A percentile compares a stretch with the other conserved stretches of the same genome.
phyloP scores from a whole-genome alignment of 192 early-diverging fungal species.

The Podochytrium sp. region DNA sequence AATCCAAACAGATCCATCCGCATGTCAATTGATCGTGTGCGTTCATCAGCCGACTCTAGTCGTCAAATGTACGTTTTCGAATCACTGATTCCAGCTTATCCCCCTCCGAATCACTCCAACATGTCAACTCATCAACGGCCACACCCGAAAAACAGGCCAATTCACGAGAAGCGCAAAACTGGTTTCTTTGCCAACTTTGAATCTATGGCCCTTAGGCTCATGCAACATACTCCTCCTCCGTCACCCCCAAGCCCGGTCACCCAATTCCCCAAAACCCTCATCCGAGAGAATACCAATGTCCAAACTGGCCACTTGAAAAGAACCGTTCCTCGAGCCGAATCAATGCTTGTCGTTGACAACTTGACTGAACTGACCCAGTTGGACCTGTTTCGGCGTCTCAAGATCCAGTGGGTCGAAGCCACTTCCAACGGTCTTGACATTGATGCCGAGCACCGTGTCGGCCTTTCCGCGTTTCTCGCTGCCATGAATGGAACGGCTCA shows the following conservation, averaged over 20 bases:
- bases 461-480: not conserved
- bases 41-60: too few relatives aligned
- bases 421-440: not conserved
- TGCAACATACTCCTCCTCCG: not conserved
- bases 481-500: not conserved
- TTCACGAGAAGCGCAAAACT: too few relatives aligned
- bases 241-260: not conserved
- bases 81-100: too few relatives aligned
- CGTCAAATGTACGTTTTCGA: too few relatives aligned
- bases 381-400: not conserved
- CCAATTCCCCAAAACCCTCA: not conserved
- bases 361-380: not conserved
- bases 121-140: too few relatives aligned
- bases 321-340: not conserved
- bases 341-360: not conserved
- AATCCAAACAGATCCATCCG: too few relatives aligned
- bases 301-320: not conserved
- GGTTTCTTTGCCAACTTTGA: too few relatives aligned
- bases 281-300: not conserved
- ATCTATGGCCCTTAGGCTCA: too few relatives aligned
- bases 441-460: not conserved
- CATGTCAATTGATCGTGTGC: too few relatives aligned
- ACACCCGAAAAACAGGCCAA: too few relatives aligned
- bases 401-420: not conserved
- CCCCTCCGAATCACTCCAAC: too few relatives aligned